Base-by-base conservation (phyloP, 768 basidiomycete species). In the Tephrocybe sp. region DNA sequence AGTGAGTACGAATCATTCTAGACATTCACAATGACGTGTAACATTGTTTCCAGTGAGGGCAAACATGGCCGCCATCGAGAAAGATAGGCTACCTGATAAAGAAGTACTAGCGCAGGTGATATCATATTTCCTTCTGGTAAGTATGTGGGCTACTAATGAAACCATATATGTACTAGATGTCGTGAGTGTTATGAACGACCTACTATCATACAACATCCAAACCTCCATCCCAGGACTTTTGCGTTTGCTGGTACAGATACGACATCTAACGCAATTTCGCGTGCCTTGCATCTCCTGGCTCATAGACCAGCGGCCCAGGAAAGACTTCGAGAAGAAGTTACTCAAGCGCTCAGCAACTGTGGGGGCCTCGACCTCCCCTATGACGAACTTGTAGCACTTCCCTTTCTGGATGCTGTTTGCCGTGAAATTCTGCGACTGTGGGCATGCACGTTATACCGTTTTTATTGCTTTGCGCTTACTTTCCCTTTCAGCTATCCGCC, bases 211-310 rank as follows among this genome's bases (percentile, higher is more conserved):
- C 39, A 16, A 16, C 13, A 19, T 24, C 34, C n/a, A 24, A 26
- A 9, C 28, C 5, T n/a, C 16, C 13, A 11, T 5, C 4, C 15
- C 36, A 68, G 64, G n/a, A 61, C 57, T 4, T 49, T 68, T 16
- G 58, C 60, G 6, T 63, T 68, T 39, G 75, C 75, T 0, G 75
- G 67, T 1, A 71, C 69, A 50, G 76, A 77, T 53, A 77, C 75
- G 0, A 77, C 76, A 0, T 73, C 75, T 9, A 63, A 58, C n/a
- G 69, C 69, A 2, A 57, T 78, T 11, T 61, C 68, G 6, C 65
- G 70, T 0, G 67, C 60, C 11, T 41, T 79, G n/a, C 57, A 67
- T 26, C 53, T 69, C 4, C 64, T 78, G 4, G 60, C 73, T 2
- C 44, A 51, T 5, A 55, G 67, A 47, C 57, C 51, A n/a, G 58